Evolutionary conservation across 1,139 yeast genomes (phyloP).

Genomic region (Candida glucosophila): DNA sequence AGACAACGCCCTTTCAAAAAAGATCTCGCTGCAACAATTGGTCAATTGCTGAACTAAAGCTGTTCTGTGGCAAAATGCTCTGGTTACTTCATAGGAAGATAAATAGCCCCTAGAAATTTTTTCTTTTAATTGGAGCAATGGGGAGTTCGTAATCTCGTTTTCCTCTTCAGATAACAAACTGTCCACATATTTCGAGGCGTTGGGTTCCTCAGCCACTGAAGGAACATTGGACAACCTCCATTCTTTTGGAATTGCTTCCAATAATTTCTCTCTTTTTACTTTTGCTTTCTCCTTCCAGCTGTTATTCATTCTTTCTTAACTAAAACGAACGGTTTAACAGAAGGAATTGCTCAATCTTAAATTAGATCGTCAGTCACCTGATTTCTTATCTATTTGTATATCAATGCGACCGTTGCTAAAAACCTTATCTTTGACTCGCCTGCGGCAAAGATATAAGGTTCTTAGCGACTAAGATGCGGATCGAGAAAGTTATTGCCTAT

Average conservation of each 20-base stretch:
- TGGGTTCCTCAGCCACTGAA: conserved; percentile 7
- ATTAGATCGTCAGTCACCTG: too few relatives aligned
- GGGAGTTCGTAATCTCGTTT: conserved; percentile 1
- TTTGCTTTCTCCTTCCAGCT: conserved; percentile 11
- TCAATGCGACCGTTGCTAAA: too few relatives aligned
- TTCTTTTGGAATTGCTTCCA: conserved; percentile 13
- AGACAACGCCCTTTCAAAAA: conserved; percentile 17
- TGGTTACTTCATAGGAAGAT: conserved; percentile 6
- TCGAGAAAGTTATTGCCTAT: too few relatives aligned
- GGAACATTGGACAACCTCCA: conserved; percentile 10
- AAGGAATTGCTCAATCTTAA: too few relatives aligned
- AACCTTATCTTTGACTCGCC: too few relatives aligned
- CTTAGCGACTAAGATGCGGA: too few relatives aligned
- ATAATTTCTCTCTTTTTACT: conserved; percentile 9
- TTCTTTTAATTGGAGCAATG: not conserved
- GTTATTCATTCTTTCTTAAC: too few relatives aligned
- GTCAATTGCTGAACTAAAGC: conserved; percentile 39
- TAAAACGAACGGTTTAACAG: too few relatives aligned
- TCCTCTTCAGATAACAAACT: conserved; percentile 1
- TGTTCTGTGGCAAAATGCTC: conserved; percentile 19
- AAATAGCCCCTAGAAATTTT: conserved; percentile 6
- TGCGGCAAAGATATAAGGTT: too few relatives aligned
- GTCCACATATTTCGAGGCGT: conserved; percentile 6
- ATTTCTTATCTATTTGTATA: too few relatives aligned
- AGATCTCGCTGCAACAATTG: conserved; percentile 26